phyloP scores from a whole-genome alignment of 2,329 filamentous ascomycete species.

The Pseudogymnoascus sp. region DNA sequence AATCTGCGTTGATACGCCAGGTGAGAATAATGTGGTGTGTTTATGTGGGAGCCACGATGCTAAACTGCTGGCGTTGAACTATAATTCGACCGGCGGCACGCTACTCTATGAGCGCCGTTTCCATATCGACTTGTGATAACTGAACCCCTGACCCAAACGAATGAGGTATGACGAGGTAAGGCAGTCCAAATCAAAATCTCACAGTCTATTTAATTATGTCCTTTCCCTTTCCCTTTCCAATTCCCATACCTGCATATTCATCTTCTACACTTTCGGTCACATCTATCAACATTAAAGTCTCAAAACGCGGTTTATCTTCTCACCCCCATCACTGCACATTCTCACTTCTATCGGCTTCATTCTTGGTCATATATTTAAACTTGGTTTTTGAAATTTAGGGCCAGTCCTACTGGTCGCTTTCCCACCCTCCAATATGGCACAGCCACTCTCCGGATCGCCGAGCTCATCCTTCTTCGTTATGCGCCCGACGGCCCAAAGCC shows the following conservation, averaged over 20 bases:
- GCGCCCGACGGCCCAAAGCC: not conserved
- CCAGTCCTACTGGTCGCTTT: not conserved
- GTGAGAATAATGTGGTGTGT: not conserved
- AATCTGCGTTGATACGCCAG: not conserved
- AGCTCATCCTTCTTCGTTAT: not conserved
- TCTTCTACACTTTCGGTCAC: not conserved
- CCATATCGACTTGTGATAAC: not conserved
- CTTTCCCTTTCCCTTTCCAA: not conserved
- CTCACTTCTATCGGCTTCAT: not conserved
- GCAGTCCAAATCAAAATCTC: not conserved
- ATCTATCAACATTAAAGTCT: not conserved
- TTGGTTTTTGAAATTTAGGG: not conserved
- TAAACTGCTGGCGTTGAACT: not conserved
- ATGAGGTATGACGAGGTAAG: not conserved
- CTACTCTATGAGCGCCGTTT: not conserved
- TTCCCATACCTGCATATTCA: not conserved
- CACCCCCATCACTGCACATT: not conserved
- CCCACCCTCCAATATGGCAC: not conserved
- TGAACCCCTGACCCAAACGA: not conserved
- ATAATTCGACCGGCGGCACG: not conserved
- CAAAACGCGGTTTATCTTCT: not conserved
- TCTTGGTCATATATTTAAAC: not conserved
- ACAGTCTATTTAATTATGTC: not conserved
- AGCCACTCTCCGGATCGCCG: not conserved
- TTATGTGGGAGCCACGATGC: not conserved